These are phyloP conservation scores for Hydrangea macrophylla DNA, from an alignment of 148 eudicot species.

Conservation along the genomic window DNA sequence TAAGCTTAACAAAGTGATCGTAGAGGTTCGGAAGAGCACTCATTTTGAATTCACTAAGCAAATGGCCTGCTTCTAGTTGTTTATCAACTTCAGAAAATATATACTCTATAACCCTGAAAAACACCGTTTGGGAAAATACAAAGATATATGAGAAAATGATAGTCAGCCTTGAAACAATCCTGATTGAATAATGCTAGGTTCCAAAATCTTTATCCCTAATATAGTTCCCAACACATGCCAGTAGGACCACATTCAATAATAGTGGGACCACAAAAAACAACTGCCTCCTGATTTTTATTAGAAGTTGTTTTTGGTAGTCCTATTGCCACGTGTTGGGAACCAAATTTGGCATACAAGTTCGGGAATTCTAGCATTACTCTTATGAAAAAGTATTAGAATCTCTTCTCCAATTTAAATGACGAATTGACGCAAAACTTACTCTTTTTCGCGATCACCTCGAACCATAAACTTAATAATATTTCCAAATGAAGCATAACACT, in stretches of 20 bases:
- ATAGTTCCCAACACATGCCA: no score
- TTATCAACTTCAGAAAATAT: slow-evolving; percentile 71
- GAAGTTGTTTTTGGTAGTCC: no score
- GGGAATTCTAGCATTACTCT: no score
- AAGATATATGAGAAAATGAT: not conserved
- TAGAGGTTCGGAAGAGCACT: slow-evolving; percentile 90
- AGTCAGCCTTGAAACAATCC: not conserved
- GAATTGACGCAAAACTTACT: slow-evolving; percentile 39
- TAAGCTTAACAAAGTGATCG: slow-evolving; percentile 78
- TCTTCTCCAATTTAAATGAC: not conserved
- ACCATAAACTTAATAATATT: slow-evolving; percentile 72
- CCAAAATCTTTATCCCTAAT: no score
- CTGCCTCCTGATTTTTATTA: no score
- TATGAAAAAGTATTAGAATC: not conserved
- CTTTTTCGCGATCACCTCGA: slow-evolving; percentile 58
- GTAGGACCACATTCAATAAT: no score
- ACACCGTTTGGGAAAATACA: slow-evolving; percentile 13
- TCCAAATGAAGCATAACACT: slow-evolving; percentile 86
- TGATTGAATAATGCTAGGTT: not conserved
- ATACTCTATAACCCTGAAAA: slow-evolving; percentile 62
- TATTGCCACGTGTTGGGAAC: no score
- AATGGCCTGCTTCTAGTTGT: slow-evolving; percentile 48
- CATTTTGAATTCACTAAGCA: slow-evolving; percentile 62
- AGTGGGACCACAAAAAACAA: no score
- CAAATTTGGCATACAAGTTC: no score